Percentiles rank a stretch among this genome's conserved stretches.
Conservation (phyloP, 176 grass and related monocot genomes). For the Aegilops bicornis region DNA sequence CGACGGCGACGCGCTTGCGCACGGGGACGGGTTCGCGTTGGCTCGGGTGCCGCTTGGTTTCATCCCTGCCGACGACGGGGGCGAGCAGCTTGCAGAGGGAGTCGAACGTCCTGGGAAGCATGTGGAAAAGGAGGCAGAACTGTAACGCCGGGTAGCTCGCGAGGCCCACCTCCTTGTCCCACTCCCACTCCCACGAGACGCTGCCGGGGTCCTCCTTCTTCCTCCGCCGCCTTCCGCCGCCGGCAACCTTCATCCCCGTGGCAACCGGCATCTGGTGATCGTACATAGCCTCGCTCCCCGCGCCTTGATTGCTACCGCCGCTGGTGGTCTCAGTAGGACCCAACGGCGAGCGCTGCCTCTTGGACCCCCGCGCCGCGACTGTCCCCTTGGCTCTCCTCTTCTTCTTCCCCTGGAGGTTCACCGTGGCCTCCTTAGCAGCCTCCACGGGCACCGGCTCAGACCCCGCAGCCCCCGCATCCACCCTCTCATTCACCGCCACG, state of each 20-base stretch:
- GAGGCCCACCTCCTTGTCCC: conserved; percentile 54
- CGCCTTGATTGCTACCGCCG: not conserved
- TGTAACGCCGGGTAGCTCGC: conserved; percentile 64
- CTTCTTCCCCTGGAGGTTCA: not conserved
- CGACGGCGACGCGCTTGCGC: conserved; percentile 77
- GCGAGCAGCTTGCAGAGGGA: conserved; percentile 69
- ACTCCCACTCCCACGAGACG: conserved; percentile 46
- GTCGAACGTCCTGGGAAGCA: conserved; percentile 68
- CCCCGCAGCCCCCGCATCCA: too few relatives aligned
- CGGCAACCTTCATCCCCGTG: not conserved
- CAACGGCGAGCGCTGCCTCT: not conserved
- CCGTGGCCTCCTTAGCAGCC: too few relatives aligned
- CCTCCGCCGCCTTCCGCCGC: not conserved
- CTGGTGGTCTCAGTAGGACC: not conserved
- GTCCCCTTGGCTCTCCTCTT: not conserved
- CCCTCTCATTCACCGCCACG: not conserved
- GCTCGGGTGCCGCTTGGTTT: conserved; percentile 59
- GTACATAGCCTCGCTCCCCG: not conserved
- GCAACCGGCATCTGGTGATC: not conserved
- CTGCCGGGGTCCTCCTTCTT: not conserved
- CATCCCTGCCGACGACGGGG: conserved; percentile 57
- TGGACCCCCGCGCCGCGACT: not conserved
- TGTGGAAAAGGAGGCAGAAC: conserved; percentile 68
- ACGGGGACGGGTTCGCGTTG: conserved; percentile 53
- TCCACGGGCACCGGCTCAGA: not conserved